These are phyloP conservation scores for Irpex rosettiformis DNA, from an alignment of 1,284 basidiomycete genomes.

Conservation along the genomic window DNA sequence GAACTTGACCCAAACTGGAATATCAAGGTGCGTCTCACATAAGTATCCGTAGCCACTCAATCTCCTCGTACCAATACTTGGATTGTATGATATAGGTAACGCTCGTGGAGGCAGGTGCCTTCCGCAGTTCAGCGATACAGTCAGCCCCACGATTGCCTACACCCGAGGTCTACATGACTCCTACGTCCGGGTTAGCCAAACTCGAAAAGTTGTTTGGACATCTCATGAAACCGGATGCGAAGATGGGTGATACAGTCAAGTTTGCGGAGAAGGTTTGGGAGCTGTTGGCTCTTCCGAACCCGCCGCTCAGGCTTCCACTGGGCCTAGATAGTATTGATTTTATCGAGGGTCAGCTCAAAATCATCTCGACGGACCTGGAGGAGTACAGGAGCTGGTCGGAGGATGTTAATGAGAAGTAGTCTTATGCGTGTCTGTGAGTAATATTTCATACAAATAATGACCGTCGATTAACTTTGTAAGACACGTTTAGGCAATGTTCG, in stretches of 20 bases:
- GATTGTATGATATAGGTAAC: too few species aligned
- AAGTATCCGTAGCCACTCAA: too few species aligned
- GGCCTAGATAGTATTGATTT: constrained; percentile 47
- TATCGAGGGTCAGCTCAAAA: constrained; percentile 33
- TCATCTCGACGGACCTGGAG: not conserved
- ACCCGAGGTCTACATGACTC: not conserved
- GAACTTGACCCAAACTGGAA: constrained; percentile 7
- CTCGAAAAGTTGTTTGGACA: not conserved
- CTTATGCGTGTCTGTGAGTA: not conserved
- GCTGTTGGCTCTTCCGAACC: constrained; percentile 32
- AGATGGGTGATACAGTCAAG: not conserved
- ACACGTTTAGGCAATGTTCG: too few species aligned
- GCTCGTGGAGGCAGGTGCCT: constrained; percentile 7
- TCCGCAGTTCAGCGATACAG: constrained; percentile 1
- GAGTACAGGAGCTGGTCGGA: not conserved
- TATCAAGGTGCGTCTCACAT: constrained; percentile 5
- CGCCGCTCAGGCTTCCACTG: constrained; percentile 44
- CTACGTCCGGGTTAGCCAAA: not conserved
- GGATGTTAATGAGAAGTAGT: not conserved
- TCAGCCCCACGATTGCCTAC: not conserved
- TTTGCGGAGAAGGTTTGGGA: constrained; percentile 22
- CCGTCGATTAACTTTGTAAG: too few species aligned
- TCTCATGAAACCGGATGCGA: not conserved
- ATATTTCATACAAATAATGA: not conserved
- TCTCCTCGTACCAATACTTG: too few species aligned